Conservation (phyloP, 2,329 filamentous ascomycete species). For the Penicillium sp. region DNA sequence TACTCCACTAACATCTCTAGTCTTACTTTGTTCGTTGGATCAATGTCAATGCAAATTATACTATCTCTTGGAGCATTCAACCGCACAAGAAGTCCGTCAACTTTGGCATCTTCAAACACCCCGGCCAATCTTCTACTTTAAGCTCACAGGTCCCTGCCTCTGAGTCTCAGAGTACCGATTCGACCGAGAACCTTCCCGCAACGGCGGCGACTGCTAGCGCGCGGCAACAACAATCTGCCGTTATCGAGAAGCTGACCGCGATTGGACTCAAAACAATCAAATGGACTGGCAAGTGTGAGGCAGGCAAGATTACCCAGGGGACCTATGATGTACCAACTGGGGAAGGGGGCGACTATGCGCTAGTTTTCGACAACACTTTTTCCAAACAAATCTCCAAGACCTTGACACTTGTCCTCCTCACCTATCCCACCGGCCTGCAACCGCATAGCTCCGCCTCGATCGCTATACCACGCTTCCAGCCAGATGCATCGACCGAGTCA, state of each 20-base stretch:
- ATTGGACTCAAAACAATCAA: conserved; percentile 63
- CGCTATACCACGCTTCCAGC: conserved; percentile 43
- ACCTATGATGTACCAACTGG: conserved; percentile 74
- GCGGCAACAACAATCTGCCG: conserved; percentile 68
- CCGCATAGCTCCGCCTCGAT: conserved; percentile 48
- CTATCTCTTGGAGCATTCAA: conserved; percentile 95
- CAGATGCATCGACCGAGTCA: conserved; percentile 52
- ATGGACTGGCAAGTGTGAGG: conserved; percentile 94
- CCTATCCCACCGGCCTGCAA: conserved; percentile 74
- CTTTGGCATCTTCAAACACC: conserved; percentile 97
- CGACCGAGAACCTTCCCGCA: conserved; percentile 36
- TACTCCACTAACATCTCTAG: conserved; percentile 35
- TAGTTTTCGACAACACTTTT: conserved; percentile 99
- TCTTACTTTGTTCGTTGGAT: conserved; percentile 99
- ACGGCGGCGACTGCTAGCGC: conserved; percentile 38
- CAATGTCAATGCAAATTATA: conserved; percentile 82
- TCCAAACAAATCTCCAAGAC: conserved; percentile 94
- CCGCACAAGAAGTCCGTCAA: conserved; percentile 98
- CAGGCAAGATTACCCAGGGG: conserved; percentile 90
- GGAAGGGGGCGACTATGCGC: conserved; percentile 87
- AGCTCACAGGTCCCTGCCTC: conserved; percentile 45
- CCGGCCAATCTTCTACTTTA: conserved; percentile 63
- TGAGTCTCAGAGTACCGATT: conserved; percentile 42
- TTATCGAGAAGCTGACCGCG: conserved; percentile 62
- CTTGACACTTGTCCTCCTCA: conserved; percentile 89